Evolutionary conservation across 2,329 filamentous ascomycete species (phyloP).

Genomic region (Biscogniauxia mediterranea): DNA sequence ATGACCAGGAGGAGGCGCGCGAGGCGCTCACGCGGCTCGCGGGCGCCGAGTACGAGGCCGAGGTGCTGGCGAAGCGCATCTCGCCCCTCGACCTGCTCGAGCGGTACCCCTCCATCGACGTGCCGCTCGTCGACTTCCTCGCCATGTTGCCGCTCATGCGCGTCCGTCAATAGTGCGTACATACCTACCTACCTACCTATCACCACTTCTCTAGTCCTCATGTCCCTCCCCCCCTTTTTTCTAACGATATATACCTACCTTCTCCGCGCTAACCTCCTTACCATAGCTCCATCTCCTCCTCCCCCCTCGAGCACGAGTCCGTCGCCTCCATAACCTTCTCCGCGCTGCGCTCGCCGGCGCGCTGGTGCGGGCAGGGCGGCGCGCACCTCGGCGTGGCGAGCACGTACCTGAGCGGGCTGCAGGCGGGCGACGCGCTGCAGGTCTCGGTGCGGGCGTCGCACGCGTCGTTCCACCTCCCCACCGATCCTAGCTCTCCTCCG

Average conservation of each 20-base stretch:
- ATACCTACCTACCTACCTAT: slow-evolving; percentile 73
- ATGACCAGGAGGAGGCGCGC: slow-evolving; percentile 19
- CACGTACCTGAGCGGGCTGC: slow-evolving; percentile 53
- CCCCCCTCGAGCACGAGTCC: no score
- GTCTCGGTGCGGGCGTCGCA: no score
- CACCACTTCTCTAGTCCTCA: no score
- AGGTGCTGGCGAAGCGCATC: slow-evolving; percentile 52
- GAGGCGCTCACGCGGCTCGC: slow-evolving; percentile 45
- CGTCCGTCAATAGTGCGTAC: slow-evolving; percentile 75
- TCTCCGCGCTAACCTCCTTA: no score
- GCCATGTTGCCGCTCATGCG: slow-evolving; percentile 73
- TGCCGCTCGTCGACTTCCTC: slow-evolving; percentile 67
- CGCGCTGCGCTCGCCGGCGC: slow-evolving; percentile 65
- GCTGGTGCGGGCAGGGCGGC: slow-evolving; percentile 42
- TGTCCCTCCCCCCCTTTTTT: no score
- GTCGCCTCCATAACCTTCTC: no score
- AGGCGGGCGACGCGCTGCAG: no score
- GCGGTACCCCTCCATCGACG: slow-evolving; percentile 52
- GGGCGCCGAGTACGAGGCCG: slow-evolving; percentile 42
- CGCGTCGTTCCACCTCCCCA: no score
- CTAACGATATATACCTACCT: no score
- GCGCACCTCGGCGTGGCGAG: slow-evolving; percentile 57
- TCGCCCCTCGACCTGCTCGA: slow-evolving; percentile 69
- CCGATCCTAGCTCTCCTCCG: slow-evolving; percentile 35
- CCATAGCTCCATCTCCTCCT: no score